Evolutionary conservation across 768 basidiomycete species (phyloP).

Genomic region (Lentinula sp.): DNA sequence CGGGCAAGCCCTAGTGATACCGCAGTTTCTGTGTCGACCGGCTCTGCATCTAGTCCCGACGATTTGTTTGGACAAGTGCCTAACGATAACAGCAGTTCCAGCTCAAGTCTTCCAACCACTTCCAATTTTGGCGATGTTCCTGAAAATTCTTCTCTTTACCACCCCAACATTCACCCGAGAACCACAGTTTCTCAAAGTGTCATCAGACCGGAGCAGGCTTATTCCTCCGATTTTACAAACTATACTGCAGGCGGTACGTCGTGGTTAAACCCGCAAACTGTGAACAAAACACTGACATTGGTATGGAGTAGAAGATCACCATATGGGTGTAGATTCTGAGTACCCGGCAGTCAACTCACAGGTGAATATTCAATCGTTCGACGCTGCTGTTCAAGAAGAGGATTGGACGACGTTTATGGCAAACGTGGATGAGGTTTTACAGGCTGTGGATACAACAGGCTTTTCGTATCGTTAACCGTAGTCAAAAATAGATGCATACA

Average conservation of each 20-base stretch:
- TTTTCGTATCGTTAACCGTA: neutral
- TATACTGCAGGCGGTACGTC: neutral
- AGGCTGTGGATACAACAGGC: neutral
- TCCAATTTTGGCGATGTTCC: neutral
- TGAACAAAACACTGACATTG: neutral
- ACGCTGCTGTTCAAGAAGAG: neutral
- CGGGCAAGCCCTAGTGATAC: neutral
- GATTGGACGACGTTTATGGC: constrained; percentile 1
- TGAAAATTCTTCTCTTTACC: neutral
- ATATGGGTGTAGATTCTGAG: neutral
- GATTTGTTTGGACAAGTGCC: neutral
- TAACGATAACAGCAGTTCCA: neutral
- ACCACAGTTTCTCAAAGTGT: neutral
- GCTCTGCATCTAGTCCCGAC: neutral
- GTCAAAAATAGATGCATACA: no score
- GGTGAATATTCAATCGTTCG: neutral
- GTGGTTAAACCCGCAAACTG: neutral
- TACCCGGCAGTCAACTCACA: neutral
- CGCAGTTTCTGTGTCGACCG: neutral
- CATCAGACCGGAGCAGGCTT: neutral
- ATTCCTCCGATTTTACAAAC: neutral
- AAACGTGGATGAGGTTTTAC: constrained; percentile 1
- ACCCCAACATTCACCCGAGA: neutral
- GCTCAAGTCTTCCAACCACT: neutral
- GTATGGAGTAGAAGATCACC: neutral